Conservation (phyloP, 805 yeast species). For the Metschnikowia kofuensis region DNA sequence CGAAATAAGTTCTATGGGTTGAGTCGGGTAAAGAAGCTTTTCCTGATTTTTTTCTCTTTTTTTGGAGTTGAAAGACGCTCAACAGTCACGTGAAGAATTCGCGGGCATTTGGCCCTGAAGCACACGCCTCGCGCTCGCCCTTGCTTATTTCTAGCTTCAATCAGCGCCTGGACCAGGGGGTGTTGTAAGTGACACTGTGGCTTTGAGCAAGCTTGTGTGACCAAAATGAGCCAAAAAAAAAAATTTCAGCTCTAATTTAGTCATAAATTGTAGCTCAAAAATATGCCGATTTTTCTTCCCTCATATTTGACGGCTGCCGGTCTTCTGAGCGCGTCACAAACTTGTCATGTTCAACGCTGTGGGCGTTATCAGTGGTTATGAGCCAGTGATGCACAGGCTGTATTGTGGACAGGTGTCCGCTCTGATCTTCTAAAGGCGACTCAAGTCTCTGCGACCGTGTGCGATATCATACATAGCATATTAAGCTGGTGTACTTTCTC, state of each 20-base stretch:
- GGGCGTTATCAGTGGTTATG: not conserved
- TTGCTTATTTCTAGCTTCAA: not conserved
- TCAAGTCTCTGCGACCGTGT: not conserved
- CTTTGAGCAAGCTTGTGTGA: not conserved
- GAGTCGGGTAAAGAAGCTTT: not conserved
- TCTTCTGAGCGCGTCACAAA: too few relatives aligned
- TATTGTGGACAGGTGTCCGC: not conserved
- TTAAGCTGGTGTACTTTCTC: too few relatives aligned
- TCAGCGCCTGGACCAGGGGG: not conserved
- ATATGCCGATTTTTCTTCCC: too few relatives aligned
- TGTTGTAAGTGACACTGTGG: not conserved
- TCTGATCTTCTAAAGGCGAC: not conserved
- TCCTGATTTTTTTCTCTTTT: slow-evolving; percentile 9
- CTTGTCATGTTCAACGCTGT: not conserved
- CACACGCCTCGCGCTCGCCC: slow-evolving; percentile 4
- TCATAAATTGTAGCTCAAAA: too few relatives aligned
- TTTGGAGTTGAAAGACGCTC: slow-evolving; percentile 7
- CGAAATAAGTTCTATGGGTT: not conserved
- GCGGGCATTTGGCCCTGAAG: slow-evolving; percentile 3
- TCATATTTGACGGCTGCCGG: too few relatives aligned
- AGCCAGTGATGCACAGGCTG: not conserved
- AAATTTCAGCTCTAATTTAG: too few relatives aligned
- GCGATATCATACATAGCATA: not conserved
- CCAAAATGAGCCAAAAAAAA: too few relatives aligned
- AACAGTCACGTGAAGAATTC: slow-evolving; percentile 6